Evolutionary conservation across 2,329 filamentous ascomycete genomes (phyloP).

Genomic region (Ophiostoma ulmi): DNA sequence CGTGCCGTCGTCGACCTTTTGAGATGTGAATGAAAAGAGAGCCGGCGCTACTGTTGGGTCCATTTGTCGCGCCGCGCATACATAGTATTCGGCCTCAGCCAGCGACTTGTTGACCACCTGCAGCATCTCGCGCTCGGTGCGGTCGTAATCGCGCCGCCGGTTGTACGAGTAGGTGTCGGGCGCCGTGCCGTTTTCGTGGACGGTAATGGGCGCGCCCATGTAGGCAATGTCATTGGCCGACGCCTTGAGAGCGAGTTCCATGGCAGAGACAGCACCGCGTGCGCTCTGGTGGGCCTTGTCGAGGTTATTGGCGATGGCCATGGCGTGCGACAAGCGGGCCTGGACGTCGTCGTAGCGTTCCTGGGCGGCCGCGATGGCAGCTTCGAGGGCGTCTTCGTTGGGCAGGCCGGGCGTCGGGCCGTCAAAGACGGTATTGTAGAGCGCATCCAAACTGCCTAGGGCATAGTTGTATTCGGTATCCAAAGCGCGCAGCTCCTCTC

Average conservation of each 20-base stretch:
- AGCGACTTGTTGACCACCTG: slow-evolving; percentile 15
- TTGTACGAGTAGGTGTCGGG: not conserved
- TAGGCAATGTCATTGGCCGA: slow-evolving; percentile 7
- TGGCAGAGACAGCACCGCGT: not conserved
- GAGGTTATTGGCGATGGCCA: slow-evolving; percentile 10
- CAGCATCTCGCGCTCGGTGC: not conserved
- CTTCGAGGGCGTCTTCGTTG: not conserved
- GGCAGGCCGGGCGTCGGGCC: not conserved
- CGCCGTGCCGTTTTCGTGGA: too few species aligned
- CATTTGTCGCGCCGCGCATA: not conserved
- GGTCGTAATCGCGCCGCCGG: slow-evolving; percentile 5
- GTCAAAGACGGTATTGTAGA: not conserved
- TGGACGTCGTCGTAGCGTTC: slow-evolving; percentile 17
- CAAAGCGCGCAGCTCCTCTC: not conserved
- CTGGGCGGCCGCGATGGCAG: slow-evolving; percentile 3
- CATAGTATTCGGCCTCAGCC: not conserved
- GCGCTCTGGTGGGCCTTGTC: slow-evolving; percentile 4
- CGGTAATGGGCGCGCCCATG: not conserved
- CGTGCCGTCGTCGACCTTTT: not conserved
- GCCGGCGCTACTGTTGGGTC: not conserved
- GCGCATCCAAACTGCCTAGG: not conserved
- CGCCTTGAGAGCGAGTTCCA: not conserved
- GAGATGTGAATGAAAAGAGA: not conserved
- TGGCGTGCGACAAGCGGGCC: slow-evolving; percentile 2
- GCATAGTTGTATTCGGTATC: not conserved